Conservation (phyloP, 2,329 filamentous ascomycete genomes). For the Beauveria australis region DNA sequence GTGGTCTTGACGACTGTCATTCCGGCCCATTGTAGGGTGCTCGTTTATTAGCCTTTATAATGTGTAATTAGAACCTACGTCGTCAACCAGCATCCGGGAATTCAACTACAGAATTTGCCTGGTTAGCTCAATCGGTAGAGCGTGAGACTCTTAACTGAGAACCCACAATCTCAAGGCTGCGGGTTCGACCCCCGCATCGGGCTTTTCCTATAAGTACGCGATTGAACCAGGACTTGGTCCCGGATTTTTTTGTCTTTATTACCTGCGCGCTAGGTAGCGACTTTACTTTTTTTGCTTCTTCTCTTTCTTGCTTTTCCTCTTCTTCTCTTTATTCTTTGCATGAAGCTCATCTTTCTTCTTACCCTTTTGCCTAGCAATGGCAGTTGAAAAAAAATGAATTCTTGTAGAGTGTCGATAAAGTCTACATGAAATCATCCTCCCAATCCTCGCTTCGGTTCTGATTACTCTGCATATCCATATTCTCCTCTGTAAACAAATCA, state of each 20-base stretch:
- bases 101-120: not conserved
- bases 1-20: too few relatives aligned
- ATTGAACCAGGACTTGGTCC: too few relatives aligned
- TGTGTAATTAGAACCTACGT: fast-evolving
- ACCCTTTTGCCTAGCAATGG: too few relatives aligned
- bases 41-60: too few relatives aligned
- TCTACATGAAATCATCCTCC: conserved; percentile 88
- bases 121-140: conserved; percentile 65
- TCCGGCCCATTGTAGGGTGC: too few relatives aligned
- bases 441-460: conserved; percentile 71
- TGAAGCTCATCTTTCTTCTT: too few relatives aligned
- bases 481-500: conserved; percentile 78
- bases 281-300: too few relatives aligned
- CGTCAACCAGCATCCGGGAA: too few relatives aligned
- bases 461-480: conserved; percentile 70
- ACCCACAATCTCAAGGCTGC: conserved; percentile 41
- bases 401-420: not conserved
- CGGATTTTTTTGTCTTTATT: too few relatives aligned
- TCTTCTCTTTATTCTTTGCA: too few relatives aligned
- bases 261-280: too few relatives aligned
- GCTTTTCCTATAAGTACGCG: conserved; percentile 26
- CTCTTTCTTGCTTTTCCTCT: too few relatives aligned
- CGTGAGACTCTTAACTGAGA: conserved; percentile 54
- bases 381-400: not conserved
- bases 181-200: conserved; percentile 42